A percentile compares a stretch with the other conserved stretches of the same genome.
phyloP scores from a whole-genome alignment of 208 protist genomes.

The Trypanosoma melophagium region DNA sequence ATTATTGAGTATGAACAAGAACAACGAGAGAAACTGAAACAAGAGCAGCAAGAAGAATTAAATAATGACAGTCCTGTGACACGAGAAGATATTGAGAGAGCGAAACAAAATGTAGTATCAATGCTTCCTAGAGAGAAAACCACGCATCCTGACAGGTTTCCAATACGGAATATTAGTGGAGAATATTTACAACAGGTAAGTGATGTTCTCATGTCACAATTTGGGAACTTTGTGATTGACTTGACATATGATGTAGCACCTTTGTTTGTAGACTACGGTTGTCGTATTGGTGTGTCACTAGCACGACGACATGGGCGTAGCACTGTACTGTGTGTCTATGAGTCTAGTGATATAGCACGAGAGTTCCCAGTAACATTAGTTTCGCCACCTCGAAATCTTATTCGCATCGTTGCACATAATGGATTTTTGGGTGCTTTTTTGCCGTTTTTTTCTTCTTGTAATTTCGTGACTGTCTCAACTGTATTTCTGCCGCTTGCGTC shows the following conservation, averaged over 20 bases:
- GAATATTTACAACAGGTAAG: neutral
- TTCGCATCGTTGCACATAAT: constrained; percentile 1
- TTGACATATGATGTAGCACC: constrained; percentile 1
- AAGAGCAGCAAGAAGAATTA: neutral
- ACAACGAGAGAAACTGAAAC: neutral
- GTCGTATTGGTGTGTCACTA: constrained; percentile 2
- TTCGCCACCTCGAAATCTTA: neutral
- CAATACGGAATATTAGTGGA: neutral
- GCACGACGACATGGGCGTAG: constrained; percentile 4
- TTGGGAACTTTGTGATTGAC: constrained; percentile 11
- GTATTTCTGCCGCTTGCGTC: neutral
- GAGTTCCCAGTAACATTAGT: neutral
- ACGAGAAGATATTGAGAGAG: neutral
- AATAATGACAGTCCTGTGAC: constrained; percentile 13
- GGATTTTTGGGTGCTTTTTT: neutral
- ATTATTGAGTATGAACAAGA: constrained; percentile 6
- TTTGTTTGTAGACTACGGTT: constrained; percentile 19
- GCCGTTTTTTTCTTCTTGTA: constrained; percentile 6
- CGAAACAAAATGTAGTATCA: constrained; percentile 3
- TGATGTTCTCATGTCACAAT: neutral
- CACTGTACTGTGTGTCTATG: constrained; percentile 16
- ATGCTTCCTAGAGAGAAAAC: neutral
- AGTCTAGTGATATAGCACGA: neutral
- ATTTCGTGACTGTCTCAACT: constrained; percentile 16
- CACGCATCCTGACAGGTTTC: neutral